phyloP scores from a whole-genome alignment of 768 basidiomycete genomes.

The Phlegmacium glaucopus region DNA sequence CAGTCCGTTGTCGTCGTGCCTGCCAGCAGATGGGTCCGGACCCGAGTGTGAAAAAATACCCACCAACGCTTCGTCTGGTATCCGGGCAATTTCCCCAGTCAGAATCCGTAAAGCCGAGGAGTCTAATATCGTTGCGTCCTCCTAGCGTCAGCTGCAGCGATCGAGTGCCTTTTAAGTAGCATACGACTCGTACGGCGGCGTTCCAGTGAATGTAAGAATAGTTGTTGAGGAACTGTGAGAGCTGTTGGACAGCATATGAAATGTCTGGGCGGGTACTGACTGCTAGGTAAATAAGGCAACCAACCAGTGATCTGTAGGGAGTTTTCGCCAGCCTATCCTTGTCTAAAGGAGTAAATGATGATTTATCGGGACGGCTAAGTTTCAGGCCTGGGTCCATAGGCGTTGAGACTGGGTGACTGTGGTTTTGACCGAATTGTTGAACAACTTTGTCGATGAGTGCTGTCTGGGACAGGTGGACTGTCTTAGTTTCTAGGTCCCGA shows the following conservation, averaged over 20 bases:
- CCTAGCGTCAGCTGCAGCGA: slow-evolving; percentile 12
- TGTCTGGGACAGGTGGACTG: slow-evolving; percentile 16
- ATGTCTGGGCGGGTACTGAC: slow-evolving; percentile 9
- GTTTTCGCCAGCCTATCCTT: slow-evolving; percentile 11
- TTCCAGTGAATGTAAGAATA: slow-evolving; percentile 21
- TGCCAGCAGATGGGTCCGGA: too few species aligned
- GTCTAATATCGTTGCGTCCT: slow-evolving; percentile 3
- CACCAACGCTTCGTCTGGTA: slow-evolving; percentile 15
- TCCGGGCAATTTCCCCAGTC: slow-evolving; percentile 21
- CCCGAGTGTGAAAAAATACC: slow-evolving; percentile 6
- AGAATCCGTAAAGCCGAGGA: slow-evolving; percentile 19
- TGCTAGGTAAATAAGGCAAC: slow-evolving; percentile 9
- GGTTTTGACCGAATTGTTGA: slow-evolving; percentile 21
- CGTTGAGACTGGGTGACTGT: slow-evolving; percentile 13
- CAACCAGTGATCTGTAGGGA: slow-evolving; percentile 15
- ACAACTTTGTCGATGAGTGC: slow-evolving; percentile 29
- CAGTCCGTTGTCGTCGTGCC: slow-evolving; percentile 22
- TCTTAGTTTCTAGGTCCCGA: slow-evolving; percentile 21
- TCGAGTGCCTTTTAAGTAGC: slow-evolving; percentile 17
- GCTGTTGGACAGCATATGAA: slow-evolving; percentile 8
- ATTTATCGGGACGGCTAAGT: too few species aligned
- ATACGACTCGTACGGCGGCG: slow-evolving; percentile 18
- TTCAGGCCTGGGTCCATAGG: slow-evolving; percentile 28
- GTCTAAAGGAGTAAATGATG: neutral
- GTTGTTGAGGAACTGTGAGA: slow-evolving; percentile 26